phyloP scores from a whole-genome alignment of 345 rosid genomes.

The Sisymbrium irio region DNA sequence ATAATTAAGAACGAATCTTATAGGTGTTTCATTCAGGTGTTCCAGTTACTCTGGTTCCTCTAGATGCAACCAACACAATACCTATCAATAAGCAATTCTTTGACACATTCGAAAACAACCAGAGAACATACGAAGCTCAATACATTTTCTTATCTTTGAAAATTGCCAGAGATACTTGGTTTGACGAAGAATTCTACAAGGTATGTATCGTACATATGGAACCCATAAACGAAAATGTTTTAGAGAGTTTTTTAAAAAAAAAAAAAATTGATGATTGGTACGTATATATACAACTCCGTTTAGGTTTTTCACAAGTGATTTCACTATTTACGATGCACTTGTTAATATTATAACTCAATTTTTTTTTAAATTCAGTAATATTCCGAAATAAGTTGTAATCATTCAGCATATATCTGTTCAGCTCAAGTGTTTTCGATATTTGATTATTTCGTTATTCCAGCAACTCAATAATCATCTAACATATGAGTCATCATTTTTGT shows the following conservation, averaged over 20 bases:
- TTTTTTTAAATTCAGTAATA: not conserved
- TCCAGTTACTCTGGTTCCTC: constrained; percentile 73
- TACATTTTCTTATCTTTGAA: constrained; percentile 73
- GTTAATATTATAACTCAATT: not conserved
- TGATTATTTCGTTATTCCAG: not conserved
- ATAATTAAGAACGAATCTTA: not conserved
- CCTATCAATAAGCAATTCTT: constrained; percentile 59
- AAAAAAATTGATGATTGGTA: not conserved
- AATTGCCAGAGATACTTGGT: constrained; percentile 74
- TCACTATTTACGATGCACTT: not conserved
- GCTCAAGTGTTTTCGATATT: not conserved
- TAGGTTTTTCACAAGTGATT: not conserved
- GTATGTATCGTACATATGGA: constrained; percentile 44
- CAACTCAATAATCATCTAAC: not conserved
- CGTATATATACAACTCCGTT: not conserved
- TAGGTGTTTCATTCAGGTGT: constrained; percentile 92
- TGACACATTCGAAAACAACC: constrained; percentile 52
- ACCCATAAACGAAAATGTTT: not conserved
- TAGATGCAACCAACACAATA: constrained; percentile 92
- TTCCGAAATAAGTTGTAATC: not conserved
- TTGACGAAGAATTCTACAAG: constrained; percentile 51
- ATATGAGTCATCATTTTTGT: not conserved
- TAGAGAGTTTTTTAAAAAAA: not conserved
- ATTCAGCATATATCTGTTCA: not conserved
- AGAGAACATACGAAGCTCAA: constrained; percentile 71